Base-by-base conservation (phyloP, 345 rosid species). In the Erodium maritimum region DNA sequence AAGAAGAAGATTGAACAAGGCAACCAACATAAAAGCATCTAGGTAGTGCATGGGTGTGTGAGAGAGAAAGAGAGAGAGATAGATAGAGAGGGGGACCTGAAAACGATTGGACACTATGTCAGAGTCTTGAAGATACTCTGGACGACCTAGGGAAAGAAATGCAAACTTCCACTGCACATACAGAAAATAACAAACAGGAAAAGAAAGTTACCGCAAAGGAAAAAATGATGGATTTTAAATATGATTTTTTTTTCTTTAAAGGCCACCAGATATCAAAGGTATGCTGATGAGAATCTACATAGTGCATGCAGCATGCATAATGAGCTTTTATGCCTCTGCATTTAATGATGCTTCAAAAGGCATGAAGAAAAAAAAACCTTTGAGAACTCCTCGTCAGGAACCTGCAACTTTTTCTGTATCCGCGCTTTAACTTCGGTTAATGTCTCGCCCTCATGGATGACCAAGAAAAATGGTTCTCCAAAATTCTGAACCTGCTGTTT, bases 381-480 rank as follows among this genome's bases (percentile, higher is more conserved):
- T 0, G 78, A 59, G 59, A 77, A 84, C 45, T 79, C 91, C 57
- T 79, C 87, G 69, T 78, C 87, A 33, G 91, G 75, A 76, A 84
- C 85, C 68, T 76, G 87, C 65, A 84, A 59, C 64, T 73, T 84
- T 69, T 80, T 78, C 70, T 84, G 91, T 33, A 84, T 67, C 51
- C 91, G 85, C 23, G 65, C 67, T 78, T 84, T 84, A 51, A 84
- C 75, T 48, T 82, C 87, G 5, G 71, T 61, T 54, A 84, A 70
- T 14, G 74, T 82, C 74, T 84, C 91, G 25, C 80, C 83, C 66
- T 82, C 91, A 63, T 61, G 87, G 67, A 84, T 80, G 21, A 80
- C 85, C 62, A 84, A 75, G 74, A 84, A 82, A 67, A 84, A 84
- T 54, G 91, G 91, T 62, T 84, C 91, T 37, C 87, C 91, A 67